Conservation (phyloP, 2,329 filamentous ascomycete species). For the Elsinoe arachidis region DNA sequence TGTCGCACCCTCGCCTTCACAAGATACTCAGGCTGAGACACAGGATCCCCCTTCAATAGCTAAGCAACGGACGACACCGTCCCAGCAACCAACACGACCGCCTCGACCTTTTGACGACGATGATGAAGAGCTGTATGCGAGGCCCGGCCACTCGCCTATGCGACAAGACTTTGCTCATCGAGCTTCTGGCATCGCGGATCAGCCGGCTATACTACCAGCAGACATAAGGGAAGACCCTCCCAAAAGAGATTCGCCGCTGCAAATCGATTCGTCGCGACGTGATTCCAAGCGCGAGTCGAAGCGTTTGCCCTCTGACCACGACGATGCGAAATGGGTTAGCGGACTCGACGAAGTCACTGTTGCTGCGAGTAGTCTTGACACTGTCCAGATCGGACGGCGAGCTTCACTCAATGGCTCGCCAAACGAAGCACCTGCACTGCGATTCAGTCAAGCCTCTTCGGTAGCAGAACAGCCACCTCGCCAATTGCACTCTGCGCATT, state of each 20-base stretch:
- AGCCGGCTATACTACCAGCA: background rate
- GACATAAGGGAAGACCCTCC: background rate
- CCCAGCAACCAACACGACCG: background rate
- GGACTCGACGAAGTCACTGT: conserved; percentile 8
- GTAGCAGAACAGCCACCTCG: background rate
- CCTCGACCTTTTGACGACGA: conserved; percentile 3
- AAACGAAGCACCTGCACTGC: background rate
- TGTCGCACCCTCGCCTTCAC: background rate
- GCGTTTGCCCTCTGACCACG: background rate
- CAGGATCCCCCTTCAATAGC: background rate
- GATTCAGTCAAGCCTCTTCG: conserved; percentile 3
- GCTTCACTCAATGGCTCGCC: conserved; percentile 1
- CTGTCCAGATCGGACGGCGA: background rate
- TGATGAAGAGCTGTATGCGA: conserved; percentile 8
- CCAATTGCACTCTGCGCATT: background rate
- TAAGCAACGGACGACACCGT: background rate
- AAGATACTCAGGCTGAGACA: background rate
- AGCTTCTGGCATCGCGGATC: background rate
- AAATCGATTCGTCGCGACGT: background rate
- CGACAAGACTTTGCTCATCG: conserved; percentile 7
- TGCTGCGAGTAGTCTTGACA: background rate
- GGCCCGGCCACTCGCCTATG: background rate
- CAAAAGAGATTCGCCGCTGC: background rate
- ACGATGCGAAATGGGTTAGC: conserved; percentile 11
- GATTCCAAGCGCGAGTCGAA: background rate